A percentile compares a stretch with the other conserved stretches of the same genome.
These are phyloP conservation scores for Pythium vanterpoolii DNA, from an alignment of 352 stramenopile genomes.

Conservation along the genomic window DNA sequence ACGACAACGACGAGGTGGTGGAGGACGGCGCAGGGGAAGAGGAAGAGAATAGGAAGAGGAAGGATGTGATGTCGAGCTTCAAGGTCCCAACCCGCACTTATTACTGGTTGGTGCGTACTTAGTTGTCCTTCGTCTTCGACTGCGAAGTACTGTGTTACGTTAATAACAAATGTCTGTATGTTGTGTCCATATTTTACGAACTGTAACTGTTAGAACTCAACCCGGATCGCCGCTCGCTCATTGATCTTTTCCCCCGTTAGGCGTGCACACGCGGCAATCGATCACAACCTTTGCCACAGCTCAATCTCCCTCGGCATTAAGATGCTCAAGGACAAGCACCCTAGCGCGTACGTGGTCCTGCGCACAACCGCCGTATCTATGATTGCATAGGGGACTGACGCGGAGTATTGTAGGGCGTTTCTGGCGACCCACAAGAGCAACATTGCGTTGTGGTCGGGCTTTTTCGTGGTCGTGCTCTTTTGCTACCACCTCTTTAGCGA, in stretches of 20 bases:
- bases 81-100: too few relatives aligned
- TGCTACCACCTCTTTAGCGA: conserved; percentile 97
- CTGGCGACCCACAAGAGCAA: conserved; percentile 92
- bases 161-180: too few relatives aligned
- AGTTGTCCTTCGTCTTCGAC: too few relatives aligned
- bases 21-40: too few relatives aligned
- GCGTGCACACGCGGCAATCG: conserved; percentile 15
- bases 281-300: conserved; percentile 2
- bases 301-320: neutral
- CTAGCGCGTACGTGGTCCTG: conserved; percentile 21
- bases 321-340: conserved; percentile 34
- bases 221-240: neutral
- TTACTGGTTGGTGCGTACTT: too few relatives aligned
- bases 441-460: conserved; percentile 95
- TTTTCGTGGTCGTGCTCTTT: conserved; percentile 93
- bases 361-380: neutral
- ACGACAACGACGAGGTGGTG: too few relatives aligned
- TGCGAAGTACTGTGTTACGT: too few relatives aligned
- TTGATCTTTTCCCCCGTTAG: conserved; percentile 12
- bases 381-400: neutral
- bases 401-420: conserved; percentile 40
- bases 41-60: too few relatives aligned
- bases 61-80: too few relatives aligned
- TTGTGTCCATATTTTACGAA: neutral
- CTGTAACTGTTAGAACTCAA: conserved; percentile 2